Evolutionary conservation across 352 stramenopile species (phyloP).

Genomic region (Phytophthora cactorum): DNA sequence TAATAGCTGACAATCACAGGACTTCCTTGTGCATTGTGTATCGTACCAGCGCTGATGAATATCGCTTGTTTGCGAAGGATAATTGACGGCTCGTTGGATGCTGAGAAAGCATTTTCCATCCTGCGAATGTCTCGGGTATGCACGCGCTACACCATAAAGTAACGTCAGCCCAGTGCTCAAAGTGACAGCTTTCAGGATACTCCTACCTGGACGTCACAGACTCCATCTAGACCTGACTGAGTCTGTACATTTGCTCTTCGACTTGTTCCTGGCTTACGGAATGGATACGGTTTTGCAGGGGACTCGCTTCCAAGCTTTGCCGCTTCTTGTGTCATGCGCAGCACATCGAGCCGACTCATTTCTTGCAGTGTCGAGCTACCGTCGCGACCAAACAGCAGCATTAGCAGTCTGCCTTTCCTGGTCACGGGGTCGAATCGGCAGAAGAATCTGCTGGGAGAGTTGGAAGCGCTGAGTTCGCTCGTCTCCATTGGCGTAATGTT

Average conservation of each 20-base stretch:
- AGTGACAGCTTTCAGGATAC: slow-evolving; percentile 29
- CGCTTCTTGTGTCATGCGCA: slow-evolving; percentile 63
- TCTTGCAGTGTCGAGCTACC: slow-evolving; percentile 53
- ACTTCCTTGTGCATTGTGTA: too few species aligned
- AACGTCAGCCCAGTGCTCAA: background rate
- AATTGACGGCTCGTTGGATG: slow-evolving; percentile 69
- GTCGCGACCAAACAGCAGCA: slow-evolving; percentile 55
- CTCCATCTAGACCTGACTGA: slow-evolving; percentile 5
- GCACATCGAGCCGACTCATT: slow-evolving; percentile 57
- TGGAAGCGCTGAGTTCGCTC: slow-evolving; percentile 31
- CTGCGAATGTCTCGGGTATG: slow-evolving; percentile 69
- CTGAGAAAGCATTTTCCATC: slow-evolving; percentile 68
- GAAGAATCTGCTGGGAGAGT: slow-evolving; percentile 37
- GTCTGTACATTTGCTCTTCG: slow-evolving; percentile 7
- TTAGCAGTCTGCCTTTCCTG: slow-evolving; percentile 35
- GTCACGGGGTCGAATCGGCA: slow-evolving; percentile 46
- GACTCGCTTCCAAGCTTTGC: slow-evolving; percentile 30
- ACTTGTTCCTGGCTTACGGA: slow-evolving; percentile 14
- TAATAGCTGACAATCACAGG: too few species aligned
- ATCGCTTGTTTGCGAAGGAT: slow-evolving; percentile 68
- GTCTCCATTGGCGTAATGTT: slow-evolving; percentile 21
- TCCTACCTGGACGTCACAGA: slow-evolving; percentile 47
- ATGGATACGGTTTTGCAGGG: slow-evolving; percentile 7
- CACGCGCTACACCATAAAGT: slow-evolving; percentile 40
- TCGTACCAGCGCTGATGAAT: slow-evolving; percentile 62